Conservation (phyloP, 2,329 filamentous ascomycete species). For the Cladosporium austrohemisphaericum region DNA sequence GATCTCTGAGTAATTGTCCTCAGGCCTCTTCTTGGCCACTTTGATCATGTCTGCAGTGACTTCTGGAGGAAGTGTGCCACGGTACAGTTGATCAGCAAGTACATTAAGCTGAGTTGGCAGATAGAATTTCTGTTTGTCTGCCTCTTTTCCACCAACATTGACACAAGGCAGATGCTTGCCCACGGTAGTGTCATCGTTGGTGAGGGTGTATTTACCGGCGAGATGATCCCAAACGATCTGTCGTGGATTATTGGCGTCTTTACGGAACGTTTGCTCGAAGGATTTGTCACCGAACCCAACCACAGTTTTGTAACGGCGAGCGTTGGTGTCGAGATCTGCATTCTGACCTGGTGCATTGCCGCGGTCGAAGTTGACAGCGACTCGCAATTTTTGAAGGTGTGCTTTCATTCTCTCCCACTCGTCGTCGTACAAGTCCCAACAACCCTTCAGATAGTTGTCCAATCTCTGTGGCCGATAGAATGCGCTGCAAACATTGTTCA, state of each 20-base stretch:
- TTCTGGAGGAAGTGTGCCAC: not conserved
- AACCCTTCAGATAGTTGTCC: not conserved
- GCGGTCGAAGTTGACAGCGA: slow-evolving; percentile 15
- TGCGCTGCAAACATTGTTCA: slow-evolving; percentile 20
- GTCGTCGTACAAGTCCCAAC: not conserved
- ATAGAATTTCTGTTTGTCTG: slow-evolving; percentile 8
- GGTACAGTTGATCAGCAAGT: slow-evolving; percentile 6
- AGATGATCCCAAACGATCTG: not conserved
- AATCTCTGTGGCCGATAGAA: slow-evolving; percentile 18
- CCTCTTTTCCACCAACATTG: slow-evolving; percentile 12
- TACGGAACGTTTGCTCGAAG: not conserved
- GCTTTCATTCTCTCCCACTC: not conserved
- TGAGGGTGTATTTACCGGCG: not conserved
- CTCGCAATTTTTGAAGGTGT: slow-evolving; percentile 4
- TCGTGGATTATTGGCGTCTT: not conserved
- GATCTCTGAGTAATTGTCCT: not conserved
- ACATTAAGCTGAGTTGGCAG: not conserved
- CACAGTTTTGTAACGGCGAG: slow-evolving; percentile 10
- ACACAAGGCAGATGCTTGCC: not conserved
- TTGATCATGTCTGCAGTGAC: not conserved
- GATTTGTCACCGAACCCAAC: not conserved
- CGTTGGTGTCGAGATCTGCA: not conserved
- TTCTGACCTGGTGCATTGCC: not conserved
- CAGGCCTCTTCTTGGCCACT: not conserved
- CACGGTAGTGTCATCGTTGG: not conserved